Base-by-base conservation (phyloP, 192 early-diverging fungal genomes). In the Coemansia sp. region DNA sequence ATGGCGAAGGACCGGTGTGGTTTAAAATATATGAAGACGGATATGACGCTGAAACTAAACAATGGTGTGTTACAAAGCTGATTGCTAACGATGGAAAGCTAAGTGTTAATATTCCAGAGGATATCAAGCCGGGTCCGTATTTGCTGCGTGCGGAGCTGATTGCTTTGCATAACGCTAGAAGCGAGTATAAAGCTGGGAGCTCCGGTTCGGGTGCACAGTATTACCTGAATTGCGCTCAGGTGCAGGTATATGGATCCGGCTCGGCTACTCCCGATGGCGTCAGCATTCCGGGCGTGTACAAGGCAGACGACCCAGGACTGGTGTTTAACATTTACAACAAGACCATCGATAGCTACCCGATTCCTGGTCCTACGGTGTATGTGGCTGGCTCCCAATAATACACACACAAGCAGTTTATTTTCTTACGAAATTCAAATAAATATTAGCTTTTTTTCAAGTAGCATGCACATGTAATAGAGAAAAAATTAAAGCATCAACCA, bases 11-110 rank as follows among this genome's bases (percentile, higher is more conserved):
- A 1, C n/a, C 34, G 8, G 60, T 41, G 18, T 61, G 60, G 60
- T 61, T 61, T 37, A 61, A 61, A 22, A 41, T 61, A 14, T 61
- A 41, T 37, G 60, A 61, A 22, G 38, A 61, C 3, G 60, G 60
- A 1, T 61, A 61, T 15, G 34, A 41, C 60, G 2, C 60, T 2
- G n/a, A 41, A 17, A 59, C 22, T 11, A 34, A 36, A 22, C 4
- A 12, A 6, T 61, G 60, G 60, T 61, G 60, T 18, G 20, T 15
- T 41, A 38, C 37, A 17, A 41, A 61, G n/a, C 7, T 61, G 7
- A 37, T 22, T 2, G 20, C 14, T 3, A 61, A 39, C n/a, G 28
- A 43, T 22, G 60, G 60, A 3, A 34, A 34, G 14, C n/a, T 61
- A 0, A 22, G 41, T 6, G 6, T 61, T 22, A 41, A 12, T 5